Evolutionary conservation across 768 basidiomycete genomes (phyloP).

Genomic region (Amanita jacksonii): DNA sequence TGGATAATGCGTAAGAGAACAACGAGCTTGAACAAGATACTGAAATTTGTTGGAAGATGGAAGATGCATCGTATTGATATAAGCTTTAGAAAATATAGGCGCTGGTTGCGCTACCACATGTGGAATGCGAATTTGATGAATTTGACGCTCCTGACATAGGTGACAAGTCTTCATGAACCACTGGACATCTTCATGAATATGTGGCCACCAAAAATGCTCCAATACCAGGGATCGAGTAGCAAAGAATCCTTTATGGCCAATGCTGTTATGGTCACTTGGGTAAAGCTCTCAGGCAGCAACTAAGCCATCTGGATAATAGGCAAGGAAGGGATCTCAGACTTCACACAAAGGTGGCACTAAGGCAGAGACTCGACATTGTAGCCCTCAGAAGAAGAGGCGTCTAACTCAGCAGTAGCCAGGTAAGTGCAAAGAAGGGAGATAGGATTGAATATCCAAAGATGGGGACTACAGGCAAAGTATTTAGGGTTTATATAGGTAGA

Average conservation of each 20-base stretch:
- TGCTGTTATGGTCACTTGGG: constrained; percentile 15
- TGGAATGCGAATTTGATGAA: constrained; percentile 5
- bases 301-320: too few relatives aligned
- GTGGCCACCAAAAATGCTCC: constrained; percentile 22
- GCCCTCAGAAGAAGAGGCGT: too few relatives aligned
- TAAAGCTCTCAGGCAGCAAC: too few relatives aligned
- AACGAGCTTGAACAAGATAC: constrained; percentile 28
- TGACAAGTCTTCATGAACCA: constrained; percentile 20
- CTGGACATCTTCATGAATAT: constrained; percentile 15
- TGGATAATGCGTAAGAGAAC: constrained; percentile 22
- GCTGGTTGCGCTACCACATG: constrained; percentile 17
- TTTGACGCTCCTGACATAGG: constrained; percentile 15
- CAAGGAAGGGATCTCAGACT: too few relatives aligned
- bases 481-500: too few relatives aligned
- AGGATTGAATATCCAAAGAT: too few relatives aligned
- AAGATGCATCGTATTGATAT: constrained; percentile 33
- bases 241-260: constrained; percentile 19
- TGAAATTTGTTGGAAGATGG: constrained; percentile 21
- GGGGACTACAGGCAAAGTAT: too few relatives aligned
- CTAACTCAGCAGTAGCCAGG: too few relatives aligned
- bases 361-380: too few relatives aligned
- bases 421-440: too few relatives aligned
- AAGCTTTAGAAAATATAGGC: constrained; percentile 22
- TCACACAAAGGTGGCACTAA: too few relatives aligned
- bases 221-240: constrained; percentile 11